A percentile compares a stretch with the other conserved stretches of the same genome.
Evolutionary conservation across 805 yeast genomes (phyloP).

Genomic region (Komagataella phaffii): DNA sequence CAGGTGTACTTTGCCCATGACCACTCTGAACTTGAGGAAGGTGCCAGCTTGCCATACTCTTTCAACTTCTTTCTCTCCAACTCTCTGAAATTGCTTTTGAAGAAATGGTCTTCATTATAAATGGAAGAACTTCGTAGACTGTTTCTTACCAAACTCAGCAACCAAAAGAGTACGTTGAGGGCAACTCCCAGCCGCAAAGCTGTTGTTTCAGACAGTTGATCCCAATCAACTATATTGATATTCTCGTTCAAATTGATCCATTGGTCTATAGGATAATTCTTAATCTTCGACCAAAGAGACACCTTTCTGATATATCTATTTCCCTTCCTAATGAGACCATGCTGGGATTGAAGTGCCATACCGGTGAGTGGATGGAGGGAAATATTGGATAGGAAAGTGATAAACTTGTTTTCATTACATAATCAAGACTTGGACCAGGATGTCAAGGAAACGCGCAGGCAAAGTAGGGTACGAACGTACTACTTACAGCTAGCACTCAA

Average conservation of each 20-base stretch:
- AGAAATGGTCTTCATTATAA: slow-evolving; percentile 3
- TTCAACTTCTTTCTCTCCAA: background rate
- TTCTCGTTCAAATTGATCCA: slow-evolving; percentile 11
- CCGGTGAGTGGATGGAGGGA: background rate
- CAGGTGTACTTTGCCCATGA: background rate
- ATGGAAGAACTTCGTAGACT: slow-evolving; percentile 1
- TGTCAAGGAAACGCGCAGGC: background rate
- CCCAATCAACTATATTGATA: slow-evolving; percentile 15
- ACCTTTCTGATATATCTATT: background rate
- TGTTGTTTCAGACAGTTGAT: slow-evolving; percentile 7
- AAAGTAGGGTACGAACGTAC: background rate
- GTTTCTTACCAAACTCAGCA: slow-evolving; percentile 3
- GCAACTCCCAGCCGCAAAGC: slow-evolving; percentile 9
- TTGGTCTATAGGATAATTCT: slow-evolving; percentile 11
- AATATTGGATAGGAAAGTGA: background rate
- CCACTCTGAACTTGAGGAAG: background rate
- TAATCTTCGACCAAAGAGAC: background rate
- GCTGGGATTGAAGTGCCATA: background rate
- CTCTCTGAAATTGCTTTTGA: slow-evolving; percentile 1
- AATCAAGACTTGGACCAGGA: background rate
- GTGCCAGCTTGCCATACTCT: background rate
- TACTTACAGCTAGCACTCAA: background rate
- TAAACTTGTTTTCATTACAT: background rate
- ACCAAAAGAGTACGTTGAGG: slow-evolving; percentile 8
- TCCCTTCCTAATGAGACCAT: background rate